phyloP scores from a whole-genome alignment of 257 asterid species.

The Handroanthus guayacan region DNA sequence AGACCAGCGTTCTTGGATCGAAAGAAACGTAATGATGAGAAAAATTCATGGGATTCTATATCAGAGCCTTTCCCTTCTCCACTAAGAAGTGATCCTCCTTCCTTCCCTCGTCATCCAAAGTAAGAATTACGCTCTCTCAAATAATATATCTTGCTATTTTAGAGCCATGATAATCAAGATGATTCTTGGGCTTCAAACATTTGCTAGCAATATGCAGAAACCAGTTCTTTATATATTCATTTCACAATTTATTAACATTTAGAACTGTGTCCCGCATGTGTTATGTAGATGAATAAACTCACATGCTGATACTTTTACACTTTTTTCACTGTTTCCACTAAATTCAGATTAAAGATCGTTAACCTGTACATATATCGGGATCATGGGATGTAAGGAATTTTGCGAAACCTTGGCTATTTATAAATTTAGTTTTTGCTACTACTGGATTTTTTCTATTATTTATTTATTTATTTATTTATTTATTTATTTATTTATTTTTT shows the following conservation, averaged over 20 bases:
- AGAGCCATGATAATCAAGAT: background rate
- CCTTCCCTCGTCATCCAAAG: conserved; percentile 47
- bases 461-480: too few relatives aligned
- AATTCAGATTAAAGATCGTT: background rate
- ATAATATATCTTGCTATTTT: background rate
- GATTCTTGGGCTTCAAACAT: conserved; percentile 12
- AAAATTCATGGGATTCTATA: conserved; percentile 62
- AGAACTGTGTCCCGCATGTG: conserved; percentile 9
- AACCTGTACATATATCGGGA: background rate
- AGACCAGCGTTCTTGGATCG: conserved; percentile 69
- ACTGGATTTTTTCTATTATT: background rate
- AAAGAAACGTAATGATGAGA: conserved; percentile 48
- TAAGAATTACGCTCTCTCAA: conserved; percentile 21
- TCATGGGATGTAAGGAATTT: background rate
- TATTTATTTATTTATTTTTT: background rate
- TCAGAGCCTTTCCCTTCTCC: conserved; percentile 75
- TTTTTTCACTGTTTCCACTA: background rate
- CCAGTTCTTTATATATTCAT: conserved; percentile 23
- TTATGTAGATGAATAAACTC: conserved; percentile 35
- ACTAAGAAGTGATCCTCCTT: conserved; percentile 51
- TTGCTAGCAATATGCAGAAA: conserved; percentile 28
- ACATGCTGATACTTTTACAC: background rate
- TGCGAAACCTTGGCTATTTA: background rate
- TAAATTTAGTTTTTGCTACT: background rate
- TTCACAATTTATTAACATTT: conserved; percentile 14